A percentile compares a stretch with the other conserved stretches of the same genome.
phyloP scores from a whole-genome alignment of 495 filamentous ascomycete species.

The Lophiostoma macrostomum region DNA sequence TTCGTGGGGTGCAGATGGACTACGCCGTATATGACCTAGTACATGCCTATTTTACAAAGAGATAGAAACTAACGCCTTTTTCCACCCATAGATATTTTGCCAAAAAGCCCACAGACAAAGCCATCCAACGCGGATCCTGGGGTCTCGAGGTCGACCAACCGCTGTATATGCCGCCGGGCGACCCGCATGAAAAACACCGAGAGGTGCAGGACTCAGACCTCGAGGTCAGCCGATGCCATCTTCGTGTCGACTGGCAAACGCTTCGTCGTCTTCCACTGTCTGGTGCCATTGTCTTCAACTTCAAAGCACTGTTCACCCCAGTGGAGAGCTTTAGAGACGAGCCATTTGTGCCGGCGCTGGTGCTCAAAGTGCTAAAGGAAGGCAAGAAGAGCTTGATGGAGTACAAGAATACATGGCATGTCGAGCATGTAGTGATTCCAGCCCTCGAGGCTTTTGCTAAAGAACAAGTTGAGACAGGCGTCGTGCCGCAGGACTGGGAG shows the following conservation, averaged over 20 bases:
- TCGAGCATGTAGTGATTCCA: slow-evolving; percentile 71
- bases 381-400: slow-evolving; percentile 74
- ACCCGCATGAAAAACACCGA: slow-evolving; percentile 62
- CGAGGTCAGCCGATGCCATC: slow-evolving; percentile 56
- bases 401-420: slow-evolving; percentile 86
- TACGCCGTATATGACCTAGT: no score
- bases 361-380: slow-evolving; percentile 65
- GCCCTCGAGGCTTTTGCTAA: slow-evolving; percentile 61
- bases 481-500: slow-evolving; percentile 65
- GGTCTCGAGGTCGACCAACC: slow-evolving; percentile 74
- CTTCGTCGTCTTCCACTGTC: slow-evolving; percentile 76
- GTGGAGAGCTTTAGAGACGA: slow-evolving; percentile 71
- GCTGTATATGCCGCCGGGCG: slow-evolving; percentile 74
- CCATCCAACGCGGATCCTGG: slow-evolving; percentile 89
- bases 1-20: no score
- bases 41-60: not conserved
- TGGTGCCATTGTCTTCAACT: slow-evolving; percentile 79
- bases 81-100: slow-evolving; percentile 64
- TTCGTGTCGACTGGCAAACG: slow-evolving; percentile 94
- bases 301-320: slow-evolving; percentile 85
- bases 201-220: slow-evolving; percentile 56
- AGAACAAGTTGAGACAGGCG: slow-evolving; percentile 66
- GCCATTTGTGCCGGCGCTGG: slow-evolving; percentile 65
- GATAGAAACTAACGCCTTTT: not conserved
- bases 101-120: slow-evolving; percentile 67